Evolutionary conservation across 2,329 filamentous ascomycete species (phyloP).

Genomic region (Coniochaeta prunicola): DNA sequence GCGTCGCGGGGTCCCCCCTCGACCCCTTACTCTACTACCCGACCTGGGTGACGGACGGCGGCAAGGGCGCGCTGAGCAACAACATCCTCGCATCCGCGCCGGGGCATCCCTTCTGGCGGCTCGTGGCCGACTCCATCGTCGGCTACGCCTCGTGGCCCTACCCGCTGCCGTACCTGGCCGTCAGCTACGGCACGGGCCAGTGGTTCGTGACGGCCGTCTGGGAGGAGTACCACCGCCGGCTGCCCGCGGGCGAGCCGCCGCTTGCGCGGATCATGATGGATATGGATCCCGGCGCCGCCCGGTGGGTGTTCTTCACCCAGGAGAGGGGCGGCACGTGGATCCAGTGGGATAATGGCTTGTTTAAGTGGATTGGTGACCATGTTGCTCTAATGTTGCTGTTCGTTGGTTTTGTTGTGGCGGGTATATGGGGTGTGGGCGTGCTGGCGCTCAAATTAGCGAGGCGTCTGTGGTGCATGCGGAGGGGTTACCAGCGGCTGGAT

Average conservation of each 20-base stretch:
- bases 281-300: constrained; percentile 5
- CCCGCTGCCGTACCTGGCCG: constrained; percentile 15
- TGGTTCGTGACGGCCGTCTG: constrained; percentile 19
- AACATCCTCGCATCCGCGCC: constrained; percentile 16
- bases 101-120: constrained; percentile 15
- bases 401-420: not conserved
- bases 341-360: constrained; percentile 17
- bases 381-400: constrained; percentile 9
- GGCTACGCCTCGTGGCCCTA: constrained; percentile 12
- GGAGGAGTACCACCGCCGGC: constrained; percentile 15
- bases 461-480: not conserved
- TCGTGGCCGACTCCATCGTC: constrained; percentile 12
- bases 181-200: constrained; percentile 18
- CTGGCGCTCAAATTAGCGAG: not conserved
- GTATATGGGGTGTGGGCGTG: not conserved
- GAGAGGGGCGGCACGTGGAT: constrained; percentile 17
- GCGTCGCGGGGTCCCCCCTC: not conserved
- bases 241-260: constrained; percentile 9
- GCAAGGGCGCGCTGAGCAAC: constrained; percentile 17
- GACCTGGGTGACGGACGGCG: constrained; percentile 15
- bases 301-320: constrained; percentile 18
- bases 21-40: not conserved
- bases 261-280: constrained; percentile 16
- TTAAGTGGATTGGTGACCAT: constrained; percentile 15
- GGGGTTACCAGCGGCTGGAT: not conserved